A percentile compares a stretch with the other conserved stretches of the same genome.
These are phyloP conservation scores for Citrullus amarus DNA, from an alignment of 306 rosid species.

Conservation along the genomic window DNA sequence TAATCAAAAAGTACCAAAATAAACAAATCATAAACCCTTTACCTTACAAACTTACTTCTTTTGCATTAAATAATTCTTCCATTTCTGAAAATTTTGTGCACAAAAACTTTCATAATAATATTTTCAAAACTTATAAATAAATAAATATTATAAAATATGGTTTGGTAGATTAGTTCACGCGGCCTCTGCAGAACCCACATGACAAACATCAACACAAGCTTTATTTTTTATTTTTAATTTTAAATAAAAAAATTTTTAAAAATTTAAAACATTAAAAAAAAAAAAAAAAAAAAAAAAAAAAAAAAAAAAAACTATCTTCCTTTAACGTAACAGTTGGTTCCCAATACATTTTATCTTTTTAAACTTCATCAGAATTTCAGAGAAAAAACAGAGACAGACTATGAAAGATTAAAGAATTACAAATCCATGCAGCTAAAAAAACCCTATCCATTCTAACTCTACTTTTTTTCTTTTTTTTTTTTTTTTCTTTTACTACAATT, in stretches of 20 bases:
- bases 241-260: too few relatives aligned
- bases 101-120: neutral
- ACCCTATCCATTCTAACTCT: neutral
- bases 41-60: neutral
- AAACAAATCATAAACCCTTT: neutral
- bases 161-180: slow-evolving; percentile 9
- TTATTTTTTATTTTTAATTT: neutral
- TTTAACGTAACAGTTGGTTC: neutral
- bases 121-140: too few relatives aligned
- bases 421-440: neutral
- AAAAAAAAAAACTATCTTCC: neutral
- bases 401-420: too few relatives aligned
- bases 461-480: too few relatives aligned
- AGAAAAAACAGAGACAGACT: neutral
- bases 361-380: neutral
- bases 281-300: too few relatives aligned
- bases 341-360: neutral
- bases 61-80: neutral
- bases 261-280: too few relatives aligned
- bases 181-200: slow-evolving; percentile 2
- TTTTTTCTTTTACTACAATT: too few relatives aligned
- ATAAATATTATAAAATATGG: neutral
- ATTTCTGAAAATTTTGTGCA: neutral
- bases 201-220: neutral
- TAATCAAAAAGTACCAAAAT: neutral